Evolutionary conservation across 2,329 filamentous ascomycete species (phyloP), one percentile per base, ranked within the genome.

Genomic region (Coniochaeta hoffmannii): DNA sequence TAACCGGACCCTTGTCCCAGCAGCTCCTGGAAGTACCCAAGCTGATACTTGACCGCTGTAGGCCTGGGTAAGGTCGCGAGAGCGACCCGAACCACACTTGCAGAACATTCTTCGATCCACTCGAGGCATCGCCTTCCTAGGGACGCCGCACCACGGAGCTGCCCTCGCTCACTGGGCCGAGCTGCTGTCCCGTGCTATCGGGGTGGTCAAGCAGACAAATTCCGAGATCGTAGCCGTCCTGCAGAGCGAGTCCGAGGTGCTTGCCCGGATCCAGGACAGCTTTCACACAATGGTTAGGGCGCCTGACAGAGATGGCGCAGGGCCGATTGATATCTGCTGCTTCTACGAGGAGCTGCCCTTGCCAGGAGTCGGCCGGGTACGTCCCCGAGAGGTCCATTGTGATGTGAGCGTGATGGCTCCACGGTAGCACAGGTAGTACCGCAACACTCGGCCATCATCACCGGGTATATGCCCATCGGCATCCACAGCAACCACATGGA

Each of bases 131-230:
- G 54, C 65, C 5, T 72, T 72, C 59, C 62, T 72, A 26, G 70
- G 71, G 5, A 73, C 71, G 36, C 69, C 68, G 0, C 68, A 73
- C 54, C 59, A 64, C 19, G 69, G 68, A 0, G 58, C 65, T 3
- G 64, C 64, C 11, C 61, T 71, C 0, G 62, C 65, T 15, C 19
- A 54, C 28, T 69, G 66, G 66, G 66, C 67, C 14, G 61, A 65
- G 57, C 50, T 52, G n/a, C 53, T 66, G 8, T 62, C 64, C 10
- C 57, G 52, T 17, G 53, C 51, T 4, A 58, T 68, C 35, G 62
- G 64, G 2, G 3, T 67, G 3, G 9, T 71, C 15, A 69, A 68
- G 54, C 60, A n/a, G n/a, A n/a, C n/a, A n/a, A n/a, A n/a, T n/a
- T n/a, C n/a, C n/a, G n/a, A n/a, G n/a, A n/a, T n/a, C n/a, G n/a